Evolutionary conservation across 2,329 filamentous ascomycete genomes (phyloP), one percentile per base, ranked within the genome.

Genomic region (Arachnopeziza araneosa): DNA sequence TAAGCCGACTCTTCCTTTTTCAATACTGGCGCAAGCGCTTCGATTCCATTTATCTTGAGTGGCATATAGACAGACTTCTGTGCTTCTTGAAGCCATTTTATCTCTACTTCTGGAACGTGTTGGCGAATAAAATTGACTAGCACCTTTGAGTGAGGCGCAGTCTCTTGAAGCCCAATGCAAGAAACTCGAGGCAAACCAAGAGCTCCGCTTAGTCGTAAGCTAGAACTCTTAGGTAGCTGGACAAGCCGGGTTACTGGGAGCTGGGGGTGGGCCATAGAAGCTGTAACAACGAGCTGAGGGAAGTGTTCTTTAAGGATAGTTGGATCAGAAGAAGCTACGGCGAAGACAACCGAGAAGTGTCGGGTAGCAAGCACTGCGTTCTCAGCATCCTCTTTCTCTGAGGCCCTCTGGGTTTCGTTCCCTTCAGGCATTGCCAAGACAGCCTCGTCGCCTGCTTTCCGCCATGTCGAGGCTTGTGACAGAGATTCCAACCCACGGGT

Each of bases 101-200:
- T 77, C 44, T 82, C 74, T 24, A 87, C 74, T 1, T 77, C 71
- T 1, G 77, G 72, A 1, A 90, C 83, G 58, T 77, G 75, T 44
- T 79, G 74, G 30, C 77, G 72, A 1, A 85, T 78, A 65, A 85
- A 83, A 3, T 84, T 78, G 24, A 86, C 70, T 10, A 91, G 70
- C 1, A 81, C 78, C 55, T 78, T 78, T 0, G 82, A 78, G 50
- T 82, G 80, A 0, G 85, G 84, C 0, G 86, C 84, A 48, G 76
- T 79, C 7, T 77, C 75, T 22, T 78, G 72, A 7, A 91, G 71
- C 0, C 81, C 88, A 32, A 91, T 75, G 23, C 85, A 84, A 1
- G 86, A 88, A 0, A 85, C 85, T 36, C 86, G 79, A 0, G 85
- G 83, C 10, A 90, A 77, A 1, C 82, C 82, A 2, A 91, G 75